phyloP scores from a whole-genome alignment of 2,329 filamentous ascomycete genomes.

The Chalara sp. region DNA sequence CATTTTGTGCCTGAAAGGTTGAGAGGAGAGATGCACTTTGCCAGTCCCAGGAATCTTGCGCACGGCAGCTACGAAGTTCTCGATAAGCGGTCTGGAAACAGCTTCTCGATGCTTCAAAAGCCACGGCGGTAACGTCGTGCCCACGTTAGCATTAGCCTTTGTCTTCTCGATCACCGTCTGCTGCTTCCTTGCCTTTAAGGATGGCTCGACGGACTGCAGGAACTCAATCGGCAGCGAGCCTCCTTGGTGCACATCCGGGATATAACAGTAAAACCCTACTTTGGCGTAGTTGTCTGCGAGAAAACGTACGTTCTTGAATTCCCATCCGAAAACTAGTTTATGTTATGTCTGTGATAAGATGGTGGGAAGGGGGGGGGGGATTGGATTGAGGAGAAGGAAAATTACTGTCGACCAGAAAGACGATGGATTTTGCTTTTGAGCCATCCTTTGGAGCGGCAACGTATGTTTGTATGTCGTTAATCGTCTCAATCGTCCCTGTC shows the following conservation, averaged over 20 bases:
- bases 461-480: slow-evolving; percentile 35
- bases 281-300: slow-evolving; percentile 41
- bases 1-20: too few relatives aligned
- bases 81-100: slow-evolving; percentile 35
- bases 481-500: slow-evolving; percentile 28
- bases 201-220: slow-evolving; percentile 35
- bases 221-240: slow-evolving; percentile 33
- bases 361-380: neutral
- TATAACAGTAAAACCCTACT: slow-evolving; percentile 35
- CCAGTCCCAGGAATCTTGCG: slow-evolving; percentile 31
- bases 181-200: slow-evolving; percentile 30
- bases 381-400: neutral
- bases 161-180: slow-evolving; percentile 32
- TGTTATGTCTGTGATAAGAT: neutral
- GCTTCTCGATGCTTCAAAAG: slow-evolving; percentile 35
- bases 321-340: slow-evolving; percentile 40
- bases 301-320: slow-evolving; percentile 38
- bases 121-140: slow-evolving; percentile 35
- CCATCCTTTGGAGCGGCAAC: slow-evolving; percentile 34
- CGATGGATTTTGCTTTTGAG: slow-evolving; percentile 35
- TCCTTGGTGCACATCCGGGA: slow-evolving; percentile 38
- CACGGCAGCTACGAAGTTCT: slow-evolving; percentile 34
- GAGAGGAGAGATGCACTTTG: slow-evolving; percentile 12
- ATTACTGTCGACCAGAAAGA: slow-evolving; percentile 39
- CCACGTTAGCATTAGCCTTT: slow-evolving; percentile 32